phyloP scores from a whole-genome alignment of 148 eudicot species.

The Diospyros lotus region DNA sequence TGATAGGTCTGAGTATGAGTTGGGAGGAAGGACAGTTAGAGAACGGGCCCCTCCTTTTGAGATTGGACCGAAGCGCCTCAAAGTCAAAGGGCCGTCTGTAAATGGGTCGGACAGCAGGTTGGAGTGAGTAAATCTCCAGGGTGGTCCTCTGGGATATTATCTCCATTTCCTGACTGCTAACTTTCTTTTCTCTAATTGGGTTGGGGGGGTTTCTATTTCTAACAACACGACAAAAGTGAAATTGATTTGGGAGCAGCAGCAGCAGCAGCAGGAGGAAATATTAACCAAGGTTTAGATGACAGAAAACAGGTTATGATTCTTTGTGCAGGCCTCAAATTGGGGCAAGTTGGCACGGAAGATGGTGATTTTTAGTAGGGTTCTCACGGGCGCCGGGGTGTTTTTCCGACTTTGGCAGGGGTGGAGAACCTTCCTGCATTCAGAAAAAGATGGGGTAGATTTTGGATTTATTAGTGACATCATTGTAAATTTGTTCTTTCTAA shows the following conservation, averaged over 20 bases:
- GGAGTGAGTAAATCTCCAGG: conserved; percentile 18
- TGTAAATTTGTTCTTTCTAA: conserved; percentile 41
- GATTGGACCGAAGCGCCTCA: conserved; percentile 55
- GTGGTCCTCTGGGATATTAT: background rate
- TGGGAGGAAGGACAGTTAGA: conserved; percentile 24
- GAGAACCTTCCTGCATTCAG: conserved; percentile 36
- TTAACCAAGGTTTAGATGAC: conserved; percentile 36
- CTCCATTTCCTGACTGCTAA: conserved; percentile 25
- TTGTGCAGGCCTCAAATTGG: conserved; percentile 57
- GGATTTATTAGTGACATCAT: conserved; percentile 20
- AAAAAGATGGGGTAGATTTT: conserved; percentile 10
- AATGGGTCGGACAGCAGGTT: conserved; percentile 28
- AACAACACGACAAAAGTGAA: conserved; percentile 35
- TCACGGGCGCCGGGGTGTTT: conserved; percentile 31
- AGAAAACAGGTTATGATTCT: conserved; percentile 26
- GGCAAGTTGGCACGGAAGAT: conserved; percentile 33
- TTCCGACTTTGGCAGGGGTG: conserved; percentile 41
- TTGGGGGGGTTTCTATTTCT: conserved; percentile 19
- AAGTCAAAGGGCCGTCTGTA: conserved; percentile 65
- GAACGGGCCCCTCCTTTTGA: conserved; percentile 33
- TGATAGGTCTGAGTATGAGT: conserved; percentile 23
- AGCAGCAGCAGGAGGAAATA: conserved; percentile 22
- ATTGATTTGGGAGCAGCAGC: conserved; percentile 14
- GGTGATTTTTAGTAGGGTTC: conserved; percentile 33
- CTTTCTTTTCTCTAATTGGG: conserved; percentile 30